phyloP scores from a whole-genome alignment of 1,284 basidiomycete species.

The Cutaneotrichosporon cutaneum region DNA sequence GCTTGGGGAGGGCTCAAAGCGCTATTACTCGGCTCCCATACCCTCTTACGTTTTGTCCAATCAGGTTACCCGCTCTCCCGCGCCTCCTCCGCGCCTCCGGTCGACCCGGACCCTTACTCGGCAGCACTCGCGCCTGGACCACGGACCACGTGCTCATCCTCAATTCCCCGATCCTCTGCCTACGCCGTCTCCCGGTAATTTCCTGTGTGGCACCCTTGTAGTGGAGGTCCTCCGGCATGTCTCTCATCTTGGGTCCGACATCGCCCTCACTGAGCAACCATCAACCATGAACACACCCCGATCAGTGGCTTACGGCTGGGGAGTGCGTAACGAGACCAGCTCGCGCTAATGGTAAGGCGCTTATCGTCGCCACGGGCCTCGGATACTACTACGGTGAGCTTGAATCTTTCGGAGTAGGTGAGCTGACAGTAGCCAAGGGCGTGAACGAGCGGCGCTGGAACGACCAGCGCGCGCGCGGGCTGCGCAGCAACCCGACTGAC shows the following conservation, averaged over 20 bases:
- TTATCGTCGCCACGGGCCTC: constrained; percentile 56
- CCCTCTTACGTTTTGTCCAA: no score
- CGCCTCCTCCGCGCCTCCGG: no score
- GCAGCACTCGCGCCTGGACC: no score
- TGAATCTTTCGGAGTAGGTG: no score
- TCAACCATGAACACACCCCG: constrained; percentile 20
- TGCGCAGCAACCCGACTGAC: constrained; percentile 12
- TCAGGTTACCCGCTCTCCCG: no score
- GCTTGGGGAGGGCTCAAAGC: no score
- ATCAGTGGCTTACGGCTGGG: constrained; percentile 22
- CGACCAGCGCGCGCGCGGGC: constrained; percentile 20
- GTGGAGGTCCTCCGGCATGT: constrained; percentile 5
- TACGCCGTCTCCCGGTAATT: neutral
- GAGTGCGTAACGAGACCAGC: constrained; percentile 7
- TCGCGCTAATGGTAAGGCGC: constrained; percentile 31
- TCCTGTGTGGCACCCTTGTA: neutral
- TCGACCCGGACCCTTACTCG: no score
- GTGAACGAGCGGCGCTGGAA: constrained; percentile 24
- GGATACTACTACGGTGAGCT: constrained; percentile 53
- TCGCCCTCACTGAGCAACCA: neutral
- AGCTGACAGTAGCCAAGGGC: constrained; percentile 16
- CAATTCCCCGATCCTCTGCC: no score
- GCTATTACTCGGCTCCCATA: no score
- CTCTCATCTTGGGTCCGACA: neutral
- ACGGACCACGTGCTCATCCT: neutral